Evolutionary conservation across 768 basidiomycete species (phyloP).

Genomic region (Phylloporus arenicola): DNA sequence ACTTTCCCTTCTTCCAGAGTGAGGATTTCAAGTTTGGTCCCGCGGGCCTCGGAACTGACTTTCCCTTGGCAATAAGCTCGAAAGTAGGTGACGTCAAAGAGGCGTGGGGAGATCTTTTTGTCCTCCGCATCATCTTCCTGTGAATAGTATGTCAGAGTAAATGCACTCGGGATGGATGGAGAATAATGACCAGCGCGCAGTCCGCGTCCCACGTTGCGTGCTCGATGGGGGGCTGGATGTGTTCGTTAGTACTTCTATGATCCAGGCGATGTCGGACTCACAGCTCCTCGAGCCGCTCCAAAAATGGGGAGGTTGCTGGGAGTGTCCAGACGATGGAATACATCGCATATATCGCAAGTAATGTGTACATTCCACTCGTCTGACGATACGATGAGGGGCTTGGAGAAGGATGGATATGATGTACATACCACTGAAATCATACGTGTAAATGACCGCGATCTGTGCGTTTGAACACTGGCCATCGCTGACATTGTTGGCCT

Average conservation of each 20-base stretch:
- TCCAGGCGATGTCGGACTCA: background rate
- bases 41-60: constrained; percentile 17
- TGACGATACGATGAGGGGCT: background rate
- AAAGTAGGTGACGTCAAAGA: constrained; percentile 22
- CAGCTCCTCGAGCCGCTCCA: constrained; percentile 19
- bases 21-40: constrained; percentile 19
- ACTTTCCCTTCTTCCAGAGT: constrained; percentile 16
- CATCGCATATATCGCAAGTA: constrained; percentile 13
- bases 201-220: constrained; percentile 6
- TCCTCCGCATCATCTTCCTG: constrained; percentile 23
- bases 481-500: constrained; percentile 18
- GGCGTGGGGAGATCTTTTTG: constrained; percentile 14
- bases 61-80: constrained; percentile 21
- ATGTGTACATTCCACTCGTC: constrained; percentile 28
- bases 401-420: background rate
- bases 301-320: constrained; percentile 19
- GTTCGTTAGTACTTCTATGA: background rate
- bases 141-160: background rate
- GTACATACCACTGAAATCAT: constrained; percentile 15
- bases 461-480: constrained; percentile 21
- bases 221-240: constrained; percentile 19
- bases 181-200: background rate
- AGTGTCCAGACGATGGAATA: constrained; percentile 7
- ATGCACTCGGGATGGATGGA: background rate
- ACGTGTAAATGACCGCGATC: constrained; percentile 23